A percentile compares a stretch with the other conserved stretches of the same genome.
Evolutionary conservation across 257 asterid genomes (phyloP).

Genomic region (Fraxinus pennsylvanica): DNA sequence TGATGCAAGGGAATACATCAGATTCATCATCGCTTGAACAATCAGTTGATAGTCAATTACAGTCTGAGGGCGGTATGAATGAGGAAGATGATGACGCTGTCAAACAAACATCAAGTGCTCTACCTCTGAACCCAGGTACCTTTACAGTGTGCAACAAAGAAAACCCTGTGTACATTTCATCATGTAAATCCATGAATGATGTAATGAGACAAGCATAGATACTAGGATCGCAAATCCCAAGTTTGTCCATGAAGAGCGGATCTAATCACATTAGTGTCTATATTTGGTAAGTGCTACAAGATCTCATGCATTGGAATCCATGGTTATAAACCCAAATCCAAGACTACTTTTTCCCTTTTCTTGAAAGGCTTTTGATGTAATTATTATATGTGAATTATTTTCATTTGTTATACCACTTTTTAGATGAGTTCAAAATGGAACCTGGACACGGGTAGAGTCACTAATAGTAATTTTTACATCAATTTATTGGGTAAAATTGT

Average conservation of each 20-base stretch:
- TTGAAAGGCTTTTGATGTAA: not conserved
- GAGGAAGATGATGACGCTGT: slow-evolving; percentile 59
- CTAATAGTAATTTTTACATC: not conserved
- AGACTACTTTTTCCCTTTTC: not conserved
- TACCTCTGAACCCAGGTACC: slow-evolving; percentile 51
- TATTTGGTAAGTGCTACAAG: too few species aligned
- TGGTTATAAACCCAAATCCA: too few species aligned
- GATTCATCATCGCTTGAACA: slow-evolving; percentile 77
- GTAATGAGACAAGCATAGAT: slow-evolving; percentile 3
- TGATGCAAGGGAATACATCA: slow-evolving; percentile 56
- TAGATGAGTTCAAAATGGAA: not conserved
- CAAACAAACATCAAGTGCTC: slow-evolving; percentile 45
- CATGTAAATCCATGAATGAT: not conserved
- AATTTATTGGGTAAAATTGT: slow-evolving; percentile 6
- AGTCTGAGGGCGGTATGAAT: slow-evolving; percentile 58
- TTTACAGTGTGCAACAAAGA: slow-evolving; percentile 14
- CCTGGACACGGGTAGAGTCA: slow-evolving; percentile 4
- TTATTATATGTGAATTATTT: not conserved
- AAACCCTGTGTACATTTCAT: not conserved
- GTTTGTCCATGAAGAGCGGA: too few species aligned
- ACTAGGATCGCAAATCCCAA: not conserved
- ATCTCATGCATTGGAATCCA: too few species aligned
- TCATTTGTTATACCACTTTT: not conserved
- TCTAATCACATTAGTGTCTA: too few species aligned
- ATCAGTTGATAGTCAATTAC: slow-evolving; percentile 66